Evolutionary conservation across 2,329 filamentous ascomycete genomes (phyloP).

Genomic region (Zasmidium angulare): DNA sequence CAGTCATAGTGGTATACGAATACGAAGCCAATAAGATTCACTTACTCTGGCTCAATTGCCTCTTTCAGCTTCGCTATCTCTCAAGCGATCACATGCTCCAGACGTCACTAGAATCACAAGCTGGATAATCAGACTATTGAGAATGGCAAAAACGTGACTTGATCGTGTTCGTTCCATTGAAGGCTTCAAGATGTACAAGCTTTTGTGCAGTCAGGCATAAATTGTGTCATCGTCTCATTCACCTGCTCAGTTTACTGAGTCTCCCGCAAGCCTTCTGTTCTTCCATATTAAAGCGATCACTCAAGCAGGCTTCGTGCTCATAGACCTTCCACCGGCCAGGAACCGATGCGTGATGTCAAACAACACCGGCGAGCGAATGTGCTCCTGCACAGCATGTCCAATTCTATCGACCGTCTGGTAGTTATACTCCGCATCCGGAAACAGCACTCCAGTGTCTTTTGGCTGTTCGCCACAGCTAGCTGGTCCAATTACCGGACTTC

Average conservation of each 20-base stretch:
- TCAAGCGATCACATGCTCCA: no score
- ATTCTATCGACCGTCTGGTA: slow-evolving; percentile 14
- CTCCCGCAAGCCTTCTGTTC: no score
- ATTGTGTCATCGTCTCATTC: no score
- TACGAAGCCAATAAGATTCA: background rate
- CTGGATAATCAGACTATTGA: no score
- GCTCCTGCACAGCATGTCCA: slow-evolving; percentile 14
- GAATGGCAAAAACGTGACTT: no score
- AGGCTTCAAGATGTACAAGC: no score
- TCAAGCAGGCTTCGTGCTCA: background rate
- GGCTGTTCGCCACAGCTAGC: slow-evolving; percentile 14
- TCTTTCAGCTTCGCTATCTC: background rate
- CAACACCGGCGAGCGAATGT: slow-evolving; percentile 6
- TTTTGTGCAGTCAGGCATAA: no score
- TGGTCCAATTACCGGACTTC: slow-evolving; percentile 12
- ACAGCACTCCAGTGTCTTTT: slow-evolving; percentile 12
- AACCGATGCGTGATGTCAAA: slow-evolving; percentile 12
- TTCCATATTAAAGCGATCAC: background rate
- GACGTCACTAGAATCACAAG: no score
- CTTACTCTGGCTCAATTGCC: background rate
- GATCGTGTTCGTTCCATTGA: no score
- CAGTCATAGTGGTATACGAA: background rate
- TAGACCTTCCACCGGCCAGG: slow-evolving; percentile 7
- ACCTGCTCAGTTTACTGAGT: no score
- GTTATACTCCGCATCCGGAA: slow-evolving; percentile 17